Percentiles rank a stretch among this genome's conserved stretches.
These are phyloP conservation scores for Microsporum canis DNA, from an alignment of 2,329 filamentous ascomycete genomes.

Conservation along the genomic window DNA sequence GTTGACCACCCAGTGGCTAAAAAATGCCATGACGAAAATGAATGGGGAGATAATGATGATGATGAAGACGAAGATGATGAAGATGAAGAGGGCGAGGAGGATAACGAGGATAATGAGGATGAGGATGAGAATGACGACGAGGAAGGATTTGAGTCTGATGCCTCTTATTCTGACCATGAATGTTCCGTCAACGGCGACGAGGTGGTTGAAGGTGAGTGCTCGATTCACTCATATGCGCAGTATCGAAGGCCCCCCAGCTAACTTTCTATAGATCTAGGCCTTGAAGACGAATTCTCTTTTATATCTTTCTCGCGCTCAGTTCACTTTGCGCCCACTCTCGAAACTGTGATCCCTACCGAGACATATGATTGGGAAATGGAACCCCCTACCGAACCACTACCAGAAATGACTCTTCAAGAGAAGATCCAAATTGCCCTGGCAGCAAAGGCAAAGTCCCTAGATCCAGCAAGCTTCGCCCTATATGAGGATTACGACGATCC, in stretches of 20 bases:
- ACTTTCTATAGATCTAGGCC: conserved; percentile 1
- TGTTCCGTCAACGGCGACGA: not conserved
- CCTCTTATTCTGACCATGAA: not conserved
- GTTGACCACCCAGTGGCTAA: not conserved
- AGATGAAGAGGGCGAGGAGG: not conserved
- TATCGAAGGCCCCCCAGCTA: not conserved
- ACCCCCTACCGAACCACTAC: not conserved
- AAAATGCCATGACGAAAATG: not conserved
- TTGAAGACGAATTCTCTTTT: conserved; percentile 8
- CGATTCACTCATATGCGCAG: not conserved
- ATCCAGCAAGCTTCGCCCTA: not conserved
- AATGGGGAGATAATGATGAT: not conserved
- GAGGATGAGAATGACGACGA: not conserved
- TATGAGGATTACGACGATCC: conserved; percentile 11
- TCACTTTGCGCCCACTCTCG: conserved; percentile 7
- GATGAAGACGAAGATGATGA: not conserved
- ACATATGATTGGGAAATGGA: not conserved
- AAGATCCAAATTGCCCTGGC: conserved; percentile 27
- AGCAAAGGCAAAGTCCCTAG: conserved; percentile 16
- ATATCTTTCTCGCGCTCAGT: conserved; percentile 14
- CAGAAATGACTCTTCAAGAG: conserved; percentile 31
- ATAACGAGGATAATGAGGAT: not conserved
- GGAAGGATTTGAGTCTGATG: not conserved
- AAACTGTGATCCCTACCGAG: conserved; percentile 8
- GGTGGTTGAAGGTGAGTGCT: not conserved